A percentile compares a stretch with the other conserved stretches of the same genome.
Evolutionary conservation across 108 stramenopile species (phyloP).

Genomic region (Nitzschia palea): DNA sequence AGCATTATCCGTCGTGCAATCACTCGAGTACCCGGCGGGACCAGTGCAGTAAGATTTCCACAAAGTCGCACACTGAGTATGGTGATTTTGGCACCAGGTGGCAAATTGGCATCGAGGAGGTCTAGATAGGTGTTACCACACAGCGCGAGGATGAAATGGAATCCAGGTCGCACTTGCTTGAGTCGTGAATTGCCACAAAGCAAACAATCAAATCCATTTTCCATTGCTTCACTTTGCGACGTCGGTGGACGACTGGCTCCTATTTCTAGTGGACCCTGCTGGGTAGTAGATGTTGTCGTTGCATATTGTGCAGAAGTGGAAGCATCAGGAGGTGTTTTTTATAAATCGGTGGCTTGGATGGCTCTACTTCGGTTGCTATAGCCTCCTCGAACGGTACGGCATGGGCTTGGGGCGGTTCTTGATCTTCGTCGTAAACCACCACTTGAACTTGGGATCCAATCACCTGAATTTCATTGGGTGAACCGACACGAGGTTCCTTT

Average conservation of each 20-base stretch:
- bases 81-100: slow-evolving; percentile 10
- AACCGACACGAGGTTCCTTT: neutral
- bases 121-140: slow-evolving; percentile 14
- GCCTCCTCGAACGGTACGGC: neutral
- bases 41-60: neutral
- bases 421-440: neutral
- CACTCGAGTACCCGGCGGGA: slow-evolving; percentile 4
- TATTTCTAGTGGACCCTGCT: no score
- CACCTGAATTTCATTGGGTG: neutral
- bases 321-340: neutral
- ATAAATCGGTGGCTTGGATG: no score
- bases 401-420: slow-evolving; percentile 1
- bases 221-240: neutral
- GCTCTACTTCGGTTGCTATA: no score
- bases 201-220: neutral
- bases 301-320: neutral
- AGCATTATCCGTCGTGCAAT: slow-evolving; percentile 4
- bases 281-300: no score
- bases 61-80: neutral
- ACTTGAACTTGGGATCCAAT: neutral
- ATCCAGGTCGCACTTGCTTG: neutral
- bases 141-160: neutral
- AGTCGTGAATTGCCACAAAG: neutral
- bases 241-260: no score
- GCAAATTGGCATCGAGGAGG: neutral